Percentiles rank a stretch among this genome's conserved stretches.
These are phyloP conservation scores for Sphaerulina populicola DNA, from an alignment of 2,329 filamentous ascomycete genomes.

Conservation along the genomic window DNA sequence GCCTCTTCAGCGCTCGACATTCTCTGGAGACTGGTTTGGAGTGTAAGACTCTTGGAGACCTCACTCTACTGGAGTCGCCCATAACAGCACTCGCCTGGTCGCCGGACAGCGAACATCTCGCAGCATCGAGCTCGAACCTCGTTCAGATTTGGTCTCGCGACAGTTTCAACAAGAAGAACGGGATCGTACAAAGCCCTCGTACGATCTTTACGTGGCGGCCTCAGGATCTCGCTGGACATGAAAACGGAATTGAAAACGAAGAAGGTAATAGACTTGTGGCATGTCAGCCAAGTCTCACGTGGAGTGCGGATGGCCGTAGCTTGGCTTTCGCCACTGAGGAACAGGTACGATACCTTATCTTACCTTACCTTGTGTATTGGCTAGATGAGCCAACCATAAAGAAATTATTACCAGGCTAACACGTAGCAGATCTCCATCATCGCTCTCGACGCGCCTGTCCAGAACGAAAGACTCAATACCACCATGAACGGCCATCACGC, in stretches of 20 bases:
- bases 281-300: slow-evolving; percentile 37
- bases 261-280: not conserved
- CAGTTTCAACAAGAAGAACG: slow-evolving; percentile 17
- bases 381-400: not conserved
- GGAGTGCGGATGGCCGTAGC: slow-evolving; percentile 48
- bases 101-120: slow-evolving; percentile 37
- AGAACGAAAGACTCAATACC: not conserved
- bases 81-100: slow-evolving; percentile 40
- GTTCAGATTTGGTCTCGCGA: slow-evolving; percentile 39
- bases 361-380: not conserved
- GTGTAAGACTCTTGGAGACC: slow-evolving; percentile 15
- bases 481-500: slow-evolving; percentile 1
- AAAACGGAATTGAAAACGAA: slow-evolving; percentile 1
- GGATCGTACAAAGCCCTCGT: slow-evolving; percentile 12
- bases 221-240: not conserved
- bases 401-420: not conserved
- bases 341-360: slow-evolving; percentile 35
- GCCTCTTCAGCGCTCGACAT: slow-evolving; percentile 35
- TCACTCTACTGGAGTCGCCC: slow-evolving; percentile 26
- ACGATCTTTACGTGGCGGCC: slow-evolving; percentile 27
- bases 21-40: slow-evolving; percentile 2
- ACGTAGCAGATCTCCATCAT: not conserved
- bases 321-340: slow-evolving; percentile 39
- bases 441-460: not conserved
- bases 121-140: slow-evolving; percentile 38